Evolutionary conservation across 1,139 yeast genomes (phyloP), one percentile per base, ranked within the genome.

Genomic region (Nakaseomyces nivariensis): DNA sequence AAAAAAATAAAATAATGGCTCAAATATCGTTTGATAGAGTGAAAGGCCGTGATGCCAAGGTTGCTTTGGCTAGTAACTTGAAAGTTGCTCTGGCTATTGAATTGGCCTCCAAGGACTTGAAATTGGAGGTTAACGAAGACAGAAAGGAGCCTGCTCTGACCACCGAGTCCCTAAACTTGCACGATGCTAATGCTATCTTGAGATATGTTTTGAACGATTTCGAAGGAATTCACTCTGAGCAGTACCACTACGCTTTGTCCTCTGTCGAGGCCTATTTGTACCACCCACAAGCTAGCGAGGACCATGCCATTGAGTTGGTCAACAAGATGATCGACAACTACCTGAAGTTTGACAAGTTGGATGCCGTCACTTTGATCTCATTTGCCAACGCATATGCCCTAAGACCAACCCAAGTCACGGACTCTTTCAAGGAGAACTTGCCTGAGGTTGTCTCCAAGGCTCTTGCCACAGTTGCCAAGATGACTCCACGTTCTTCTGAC

Each of bases 161-260:
- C 46, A 66, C 66, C 10, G 63, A 73, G 40, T 55, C 62, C 26
- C 68, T 78, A 49, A 60, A 63, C 44, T 74, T 89, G 57, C 71
- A 77, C 54, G 96, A 88, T 67, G 77, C 94, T 34, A 87, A 89
- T 65, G 86, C 97, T 26, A 84, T 89, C 52, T 89, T 87, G 52
- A 80, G 83, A 66, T 87, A 78, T 61, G 71, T 84, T 53, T 71
- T 79, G 46, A 68, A 73, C 25, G 79, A 76, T 56, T 81, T 75
- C 53, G 56, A 63, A 5, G 62, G 55, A 40, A 50, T 58, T 22
- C 49, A 55, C n/a, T 54, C 53, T 56, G 67, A 78, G 63, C 66
- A 78, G 66, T 63, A 64, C 59, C 50, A 62, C 37, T 56, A 60
- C 64, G 58, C 75, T 51, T 64, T 72, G 54, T 57, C 69, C 48